phyloP scores from a whole-genome alignment of 1,284 basidiomycete genomes.

The Spongispora temasekensis region DNA sequence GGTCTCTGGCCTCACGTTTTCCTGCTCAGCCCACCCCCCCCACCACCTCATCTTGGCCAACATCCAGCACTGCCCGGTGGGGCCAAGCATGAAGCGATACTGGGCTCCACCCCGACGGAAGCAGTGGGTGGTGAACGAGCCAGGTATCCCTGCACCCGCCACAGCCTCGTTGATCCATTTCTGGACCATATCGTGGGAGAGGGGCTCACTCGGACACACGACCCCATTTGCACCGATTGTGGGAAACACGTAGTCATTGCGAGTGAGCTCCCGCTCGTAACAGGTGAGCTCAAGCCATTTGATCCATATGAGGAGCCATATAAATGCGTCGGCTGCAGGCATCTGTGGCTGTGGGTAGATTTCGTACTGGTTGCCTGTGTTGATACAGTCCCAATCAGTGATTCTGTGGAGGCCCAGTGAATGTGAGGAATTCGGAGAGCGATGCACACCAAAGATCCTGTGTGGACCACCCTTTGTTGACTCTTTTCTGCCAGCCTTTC shows the following conservation, averaged over 20 bases:
- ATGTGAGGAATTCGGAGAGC: too few species aligned
- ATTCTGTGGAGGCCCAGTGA: too few species aligned
- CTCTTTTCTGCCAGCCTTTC: slow-evolving; percentile 15
- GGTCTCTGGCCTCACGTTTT: too few species aligned
- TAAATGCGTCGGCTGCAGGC: slow-evolving; percentile 28
- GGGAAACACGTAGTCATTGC: slow-evolving; percentile 40
- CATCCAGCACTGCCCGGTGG: too few species aligned
- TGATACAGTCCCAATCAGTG: neutral
- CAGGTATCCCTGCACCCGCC: slow-evolving; percentile 24
- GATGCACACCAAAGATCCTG: slow-evolving; percentile 6
- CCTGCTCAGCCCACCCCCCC: too few species aligned
- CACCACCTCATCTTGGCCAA: too few species aligned
- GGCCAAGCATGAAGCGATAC: too few species aligned
- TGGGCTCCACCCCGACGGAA: too few species aligned
- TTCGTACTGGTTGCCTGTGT: slow-evolving; percentile 30
- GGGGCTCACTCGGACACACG: slow-evolving; percentile 18
- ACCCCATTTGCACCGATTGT: slow-evolving; percentile 30
- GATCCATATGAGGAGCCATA: slow-evolving; percentile 32
- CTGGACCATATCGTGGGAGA: slow-evolving; percentile 33
- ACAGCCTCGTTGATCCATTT: slow-evolving; percentile 27
- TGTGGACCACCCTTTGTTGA: slow-evolving; percentile 4
- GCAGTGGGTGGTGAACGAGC: too few species aligned
- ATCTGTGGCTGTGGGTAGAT: slow-evolving; percentile 32
- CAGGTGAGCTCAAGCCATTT: slow-evolving; percentile 23
- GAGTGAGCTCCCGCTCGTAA: slow-evolving; percentile 18